A percentile compares a stretch with the other conserved stretches of the same genome.
Evolutionary conservation across 257 asterid species (phyloP).

Genomic region (Nicotiana otophora): DNA sequence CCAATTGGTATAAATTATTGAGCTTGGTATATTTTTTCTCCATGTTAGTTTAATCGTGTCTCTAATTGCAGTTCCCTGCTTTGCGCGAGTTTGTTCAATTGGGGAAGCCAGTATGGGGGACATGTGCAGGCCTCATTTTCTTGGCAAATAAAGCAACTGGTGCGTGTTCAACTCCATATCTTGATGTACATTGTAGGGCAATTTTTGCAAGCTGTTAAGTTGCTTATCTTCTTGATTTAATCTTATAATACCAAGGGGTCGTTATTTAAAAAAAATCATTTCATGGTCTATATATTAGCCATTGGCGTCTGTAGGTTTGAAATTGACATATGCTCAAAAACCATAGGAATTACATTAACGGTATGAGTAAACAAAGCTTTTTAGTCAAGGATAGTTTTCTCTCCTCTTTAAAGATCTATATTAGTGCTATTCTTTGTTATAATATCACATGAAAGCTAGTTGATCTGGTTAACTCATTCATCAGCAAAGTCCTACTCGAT

Average conservation of each 20-base stretch:
- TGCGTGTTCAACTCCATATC: slow-evolving; percentile 16
- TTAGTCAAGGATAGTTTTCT: neutral
- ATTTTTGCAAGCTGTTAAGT: neutral
- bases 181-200: neutral
- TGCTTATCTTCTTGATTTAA: neutral
- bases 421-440: neutral
- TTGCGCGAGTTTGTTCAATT: slow-evolving; percentile 79
- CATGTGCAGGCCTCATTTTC: slow-evolving; percentile 97
- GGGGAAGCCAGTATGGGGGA: slow-evolving; percentile 99
- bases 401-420: neutral
- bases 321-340: neutral
- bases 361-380: neutral
- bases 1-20: neutral
- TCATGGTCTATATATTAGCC: neutral
- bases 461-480: neutral
- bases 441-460: neutral
- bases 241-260: neutral
- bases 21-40: neutral
- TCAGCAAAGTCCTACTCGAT: neutral
- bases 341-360: neutral
- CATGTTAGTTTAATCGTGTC: slow-evolving; percentile 8
- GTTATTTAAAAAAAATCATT: neutral
- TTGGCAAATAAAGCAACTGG: slow-evolving; percentile 87
- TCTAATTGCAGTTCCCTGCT: slow-evolving; percentile 80
- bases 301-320: neutral